Conservation (phyloP, 2,329 filamentous ascomycete genomes). For the Endoconidiophora laricicola region DNA sequence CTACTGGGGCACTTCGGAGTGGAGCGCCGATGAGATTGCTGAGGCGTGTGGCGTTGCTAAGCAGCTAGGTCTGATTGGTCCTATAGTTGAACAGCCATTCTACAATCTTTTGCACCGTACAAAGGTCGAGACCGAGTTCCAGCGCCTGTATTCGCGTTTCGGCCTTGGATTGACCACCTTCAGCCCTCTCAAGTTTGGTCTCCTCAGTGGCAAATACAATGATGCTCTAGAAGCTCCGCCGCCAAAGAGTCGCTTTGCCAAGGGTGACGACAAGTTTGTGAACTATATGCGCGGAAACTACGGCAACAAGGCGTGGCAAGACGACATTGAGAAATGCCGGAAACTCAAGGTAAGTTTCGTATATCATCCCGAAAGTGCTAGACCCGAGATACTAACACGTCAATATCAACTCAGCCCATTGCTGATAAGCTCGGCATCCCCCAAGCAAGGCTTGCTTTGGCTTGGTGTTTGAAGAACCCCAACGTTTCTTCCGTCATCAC, state of each 20-base stretch:
- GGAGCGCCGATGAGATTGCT: slow-evolving; percentile 51
- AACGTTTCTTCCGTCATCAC: slow-evolving; percentile 36
- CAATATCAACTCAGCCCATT: slow-evolving; percentile 21
- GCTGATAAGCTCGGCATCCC: slow-evolving; percentile 41
- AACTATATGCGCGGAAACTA: slow-evolving; percentile 31
- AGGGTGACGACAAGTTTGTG: slow-evolving; percentile 40
- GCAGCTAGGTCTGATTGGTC: slow-evolving; percentile 42
- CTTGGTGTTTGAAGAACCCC: slow-evolving; percentile 38
- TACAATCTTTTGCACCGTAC: slow-evolving; percentile 48
- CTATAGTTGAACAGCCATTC: slow-evolving; percentile 49
- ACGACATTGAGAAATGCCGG: slow-evolving; percentile 28
- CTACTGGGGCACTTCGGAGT: slow-evolving; percentile 59
- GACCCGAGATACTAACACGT: background rate
- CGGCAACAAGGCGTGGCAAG: slow-evolving; percentile 40
- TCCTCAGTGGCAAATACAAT: slow-evolving; percentile 52
- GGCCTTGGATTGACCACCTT: slow-evolving; percentile 46
- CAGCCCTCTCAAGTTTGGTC: slow-evolving; percentile 39
- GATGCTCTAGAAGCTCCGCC: slow-evolving; percentile 31
- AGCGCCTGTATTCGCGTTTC: slow-evolving; percentile 40
- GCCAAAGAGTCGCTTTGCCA: slow-evolving; percentile 41
- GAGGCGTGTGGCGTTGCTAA: slow-evolving; percentile 36
- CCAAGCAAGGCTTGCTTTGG: slow-evolving; percentile 33
- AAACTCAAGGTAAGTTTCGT: slow-evolving; percentile 19
- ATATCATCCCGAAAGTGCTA: background rate
- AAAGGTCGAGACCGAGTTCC: slow-evolving; percentile 47